Evolutionary conservation across 768 basidiomycete species (phyloP), one percentile per base, ranked within the genome.

Genomic region (Amanita thiersii): DNA sequence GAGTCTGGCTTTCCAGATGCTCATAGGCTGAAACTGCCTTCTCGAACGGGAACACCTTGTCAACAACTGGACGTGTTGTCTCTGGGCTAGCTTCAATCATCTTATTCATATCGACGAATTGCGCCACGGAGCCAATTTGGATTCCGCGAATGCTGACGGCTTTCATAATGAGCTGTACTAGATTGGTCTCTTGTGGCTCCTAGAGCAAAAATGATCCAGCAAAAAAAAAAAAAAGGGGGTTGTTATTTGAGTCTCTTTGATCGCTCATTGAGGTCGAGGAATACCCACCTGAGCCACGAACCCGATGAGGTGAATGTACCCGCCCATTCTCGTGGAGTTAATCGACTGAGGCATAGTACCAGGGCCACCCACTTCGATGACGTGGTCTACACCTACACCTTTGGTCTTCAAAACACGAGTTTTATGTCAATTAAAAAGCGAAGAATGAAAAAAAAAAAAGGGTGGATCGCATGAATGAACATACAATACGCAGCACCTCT

Each of bases 11-110:
- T 45, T 68, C 62, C 41, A 78, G 60, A 51, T 78, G 66, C 33
- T 60, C 57, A 52, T 73, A 80, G 1, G 79, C 79, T 33, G 69
- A 59, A 20, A 62, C 55, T 4, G 68, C 60, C n/a, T 80, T 54
- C 35, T 73, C 69, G 50, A 79, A 82, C 8, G 60, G 42, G 61
- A 81, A 81, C 0, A 79, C 68, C 56, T 68, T 72, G 62, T 79
- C 70, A 29, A 80, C 55, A 15, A 75, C 61, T 1, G 78, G 79
- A 14, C 56, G 63, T 3, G 76, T 69, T 28, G 58, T 59, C 1
- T 55, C 55, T 8, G 60, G 62, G 20, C 67, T 61, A 1, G 70
- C 66, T 9, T 52, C 49, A 31, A 79, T 61, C 8, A 76, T 61
- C 11, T 63, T 59, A 52, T 68, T 71, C 73, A 79, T 71, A 32